Conservation (phyloP, 2,329 filamentous ascomycete species). For the Didymella exigua region DNA sequence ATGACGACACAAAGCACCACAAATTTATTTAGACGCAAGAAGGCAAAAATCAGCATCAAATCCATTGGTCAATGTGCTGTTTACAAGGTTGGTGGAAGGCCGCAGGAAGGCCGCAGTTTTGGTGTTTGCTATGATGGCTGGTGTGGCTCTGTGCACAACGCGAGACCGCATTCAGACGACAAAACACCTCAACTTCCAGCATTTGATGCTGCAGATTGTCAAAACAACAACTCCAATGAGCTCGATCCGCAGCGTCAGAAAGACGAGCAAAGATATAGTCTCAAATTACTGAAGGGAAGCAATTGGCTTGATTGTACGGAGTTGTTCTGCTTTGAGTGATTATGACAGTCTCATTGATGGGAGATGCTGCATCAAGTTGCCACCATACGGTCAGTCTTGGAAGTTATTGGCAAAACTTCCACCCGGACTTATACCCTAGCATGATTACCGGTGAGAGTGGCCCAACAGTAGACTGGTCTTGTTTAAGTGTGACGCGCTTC, state of each 20-base stretch:
- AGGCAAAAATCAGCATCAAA: constrained; percentile 28
- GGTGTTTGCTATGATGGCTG: constrained; percentile 45
- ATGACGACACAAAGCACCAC: constrained; percentile 24
- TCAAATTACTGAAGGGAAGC: constrained; percentile 36
- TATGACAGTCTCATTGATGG: constrained; percentile 30
- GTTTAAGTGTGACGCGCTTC: constrained; percentile 43
- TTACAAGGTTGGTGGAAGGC: constrained; percentile 38
- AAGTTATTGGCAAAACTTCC: constrained; percentile 24
- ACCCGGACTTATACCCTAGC: constrained; percentile 32
- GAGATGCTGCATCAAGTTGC: constrained; percentile 39
- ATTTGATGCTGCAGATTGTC: constrained; percentile 4
- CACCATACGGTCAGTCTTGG: constrained; percentile 36
- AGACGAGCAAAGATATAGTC: not conserved
- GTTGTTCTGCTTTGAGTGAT: constrained; percentile 32
- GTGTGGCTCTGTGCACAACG: constrained; percentile 39
- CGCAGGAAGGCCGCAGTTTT: constrained; percentile 38
- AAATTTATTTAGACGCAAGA: constrained; percentile 23
- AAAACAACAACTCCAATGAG: constrained; percentile 1
- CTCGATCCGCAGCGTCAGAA: constrained; percentile 19
- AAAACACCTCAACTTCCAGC: constrained; percentile 35
- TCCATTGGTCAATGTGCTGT: constrained; percentile 41
- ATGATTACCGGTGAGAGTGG: constrained; percentile 44
- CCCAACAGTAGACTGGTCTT: constrained; percentile 39
- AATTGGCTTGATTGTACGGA: constrained; percentile 42
- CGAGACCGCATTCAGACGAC: constrained; percentile 36